phyloP scores from a whole-genome alignment of 345 rosid genomes.

The Triadica sebifera region DNA sequence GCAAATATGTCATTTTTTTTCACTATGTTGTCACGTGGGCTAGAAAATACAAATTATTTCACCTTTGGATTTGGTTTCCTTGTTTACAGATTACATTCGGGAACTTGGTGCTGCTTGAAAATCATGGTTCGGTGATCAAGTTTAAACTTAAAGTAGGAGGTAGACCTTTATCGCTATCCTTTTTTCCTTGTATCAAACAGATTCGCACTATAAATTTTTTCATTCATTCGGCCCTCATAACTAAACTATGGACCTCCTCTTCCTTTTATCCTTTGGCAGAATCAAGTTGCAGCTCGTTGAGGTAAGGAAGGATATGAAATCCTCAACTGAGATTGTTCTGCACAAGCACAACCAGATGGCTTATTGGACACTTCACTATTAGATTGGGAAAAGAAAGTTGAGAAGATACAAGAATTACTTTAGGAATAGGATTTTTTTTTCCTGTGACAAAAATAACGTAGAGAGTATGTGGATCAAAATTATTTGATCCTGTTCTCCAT shows the following conservation, averaged over 20 bases:
- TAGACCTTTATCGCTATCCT: not conserved
- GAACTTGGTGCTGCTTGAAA: not conserved
- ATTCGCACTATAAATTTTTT: not conserved
- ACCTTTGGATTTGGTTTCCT: not conserved
- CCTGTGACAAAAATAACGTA: no score
- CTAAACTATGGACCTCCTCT: not conserved
- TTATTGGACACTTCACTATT: not conserved
- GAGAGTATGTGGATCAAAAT: not conserved
- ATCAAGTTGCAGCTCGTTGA: not conserved
- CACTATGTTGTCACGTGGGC: not conserved
- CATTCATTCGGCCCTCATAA: not conserved
- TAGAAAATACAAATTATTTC: not conserved
- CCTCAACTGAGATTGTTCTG: not conserved
- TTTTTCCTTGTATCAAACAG: not conserved
- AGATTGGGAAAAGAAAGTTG: not conserved
- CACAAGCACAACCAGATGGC: not conserved
- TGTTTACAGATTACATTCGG: slow-evolving; percentile 17
- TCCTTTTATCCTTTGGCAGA: slow-evolving; percentile 9
- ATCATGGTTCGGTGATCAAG: not conserved
- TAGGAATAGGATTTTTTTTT: not conserved
- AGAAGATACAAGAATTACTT: not conserved
- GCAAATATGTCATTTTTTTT: not conserved
- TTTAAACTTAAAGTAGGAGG: not conserved
- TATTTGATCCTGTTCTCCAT: not conserved
- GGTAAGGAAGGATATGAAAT: not conserved